These are phyloP conservation scores for Penicillium hesseltinei DNA, from an alignment of 2,329 filamentous ascomycete genomes.

Conservation along the genomic window DNA sequence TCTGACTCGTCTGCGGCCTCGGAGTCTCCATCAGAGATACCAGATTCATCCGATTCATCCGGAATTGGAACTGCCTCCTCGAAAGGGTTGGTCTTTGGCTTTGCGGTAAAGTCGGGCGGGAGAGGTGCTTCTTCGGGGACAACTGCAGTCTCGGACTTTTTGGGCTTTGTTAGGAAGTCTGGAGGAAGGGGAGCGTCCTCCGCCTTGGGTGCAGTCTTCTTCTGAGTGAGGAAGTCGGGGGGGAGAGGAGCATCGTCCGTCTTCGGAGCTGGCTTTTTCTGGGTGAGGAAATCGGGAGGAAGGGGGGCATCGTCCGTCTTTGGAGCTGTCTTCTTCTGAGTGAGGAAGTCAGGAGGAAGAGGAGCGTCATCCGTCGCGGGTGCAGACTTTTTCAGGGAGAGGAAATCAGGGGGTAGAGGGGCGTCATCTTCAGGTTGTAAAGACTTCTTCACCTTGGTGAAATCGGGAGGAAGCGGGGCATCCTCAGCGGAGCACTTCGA, in stretches of 20 bases:
- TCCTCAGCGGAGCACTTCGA: conserved; percentile 44
- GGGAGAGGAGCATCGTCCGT: conserved; percentile 27
- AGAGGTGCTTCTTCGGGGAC: conserved; percentile 23
- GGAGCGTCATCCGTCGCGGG: conserved; percentile 16
- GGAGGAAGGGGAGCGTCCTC: conserved; percentile 27
- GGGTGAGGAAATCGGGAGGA: conserved; percentile 20
- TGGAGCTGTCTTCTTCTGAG: not conserved
- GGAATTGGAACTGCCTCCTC: conserved; percentile 34
- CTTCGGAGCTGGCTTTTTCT: conserved; percentile 15
- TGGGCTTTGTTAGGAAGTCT: conserved; percentile 24
- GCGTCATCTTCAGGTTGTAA: conserved; percentile 23
- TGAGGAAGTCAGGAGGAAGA: conserved; percentile 22
- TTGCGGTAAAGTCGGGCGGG: conserved; percentile 26
- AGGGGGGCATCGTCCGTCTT: conserved; percentile 15
- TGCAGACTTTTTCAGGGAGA: conserved; percentile 1
- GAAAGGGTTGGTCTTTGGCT: conserved; percentile 15
- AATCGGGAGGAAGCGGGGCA: conserved; percentile 37
- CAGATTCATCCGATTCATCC: conserved; percentile 29
- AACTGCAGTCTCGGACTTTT: conserved; percentile 4
- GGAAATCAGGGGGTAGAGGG: conserved; percentile 25
- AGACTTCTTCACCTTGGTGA: conserved; percentile 17
- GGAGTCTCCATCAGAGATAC: conserved; percentile 26
- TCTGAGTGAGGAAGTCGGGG: conserved; percentile 15
- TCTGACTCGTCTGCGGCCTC: conserved; percentile 39
- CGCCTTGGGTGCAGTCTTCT: not conserved